Evolutionary conservation across 192 early-diverging fungal species (phyloP).

Genomic region (Coemansia asiatica): DNA sequence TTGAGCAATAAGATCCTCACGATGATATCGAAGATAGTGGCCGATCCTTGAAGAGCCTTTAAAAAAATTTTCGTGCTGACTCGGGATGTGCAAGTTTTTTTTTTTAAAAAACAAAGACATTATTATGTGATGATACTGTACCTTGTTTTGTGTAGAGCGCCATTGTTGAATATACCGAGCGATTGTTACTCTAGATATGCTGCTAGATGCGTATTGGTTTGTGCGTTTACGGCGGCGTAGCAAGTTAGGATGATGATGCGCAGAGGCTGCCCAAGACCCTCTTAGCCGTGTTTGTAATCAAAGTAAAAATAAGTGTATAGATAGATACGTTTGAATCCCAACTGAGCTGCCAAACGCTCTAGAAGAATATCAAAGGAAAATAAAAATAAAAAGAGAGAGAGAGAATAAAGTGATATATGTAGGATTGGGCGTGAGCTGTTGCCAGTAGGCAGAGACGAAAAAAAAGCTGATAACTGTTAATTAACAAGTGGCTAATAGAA

Average conservation of each 20-base stretch:
- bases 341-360: background rate
- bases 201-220: background rate
- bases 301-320: background rate
- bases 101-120: background rate
- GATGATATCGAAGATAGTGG: background rate
- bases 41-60: background rate
- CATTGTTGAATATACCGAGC: slow-evolving; percentile 17
- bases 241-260: background rate
- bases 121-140: slow-evolving; percentile 9
- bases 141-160: slow-evolving; percentile 48
- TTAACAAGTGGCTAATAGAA: background rate
- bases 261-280: background rate
- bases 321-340: background rate
- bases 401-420: background rate
- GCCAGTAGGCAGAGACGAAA: background rate
- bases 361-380: background rate
- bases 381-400: background rate
- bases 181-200: background rate
- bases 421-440: background rate
- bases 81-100: background rate
- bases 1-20: background rate
- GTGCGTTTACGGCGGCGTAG: background rate
- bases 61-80: background rate
- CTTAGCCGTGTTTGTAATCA: background rate
- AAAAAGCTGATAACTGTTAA: background rate